Evolutionary conservation across 495 filamentous ascomycete species (phyloP).

Genomic region (Apodospora peruviana): DNA sequence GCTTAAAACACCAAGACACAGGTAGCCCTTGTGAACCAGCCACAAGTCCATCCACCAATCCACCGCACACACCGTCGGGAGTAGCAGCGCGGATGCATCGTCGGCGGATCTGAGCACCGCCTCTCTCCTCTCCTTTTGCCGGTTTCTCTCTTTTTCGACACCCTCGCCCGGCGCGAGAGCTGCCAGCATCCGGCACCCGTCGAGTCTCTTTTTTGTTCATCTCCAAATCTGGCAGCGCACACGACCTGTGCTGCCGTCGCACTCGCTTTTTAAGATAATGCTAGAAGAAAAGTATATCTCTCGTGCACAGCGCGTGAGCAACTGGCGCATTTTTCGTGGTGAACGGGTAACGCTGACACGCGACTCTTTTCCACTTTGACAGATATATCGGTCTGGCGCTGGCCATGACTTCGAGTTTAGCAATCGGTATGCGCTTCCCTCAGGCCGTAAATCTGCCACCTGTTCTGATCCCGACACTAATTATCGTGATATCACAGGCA

Average conservation of each 20-base stretch:
- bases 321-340: neutral
- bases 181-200: slow-evolving; percentile 1
- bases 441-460: slow-evolving; percentile 8
- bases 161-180: slow-evolving; percentile 13
- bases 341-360: slow-evolving; percentile 14
- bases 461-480: too few species aligned
- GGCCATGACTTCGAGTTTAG: slow-evolving; percentile 87
- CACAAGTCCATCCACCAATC: neutral
- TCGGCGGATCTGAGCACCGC: neutral
- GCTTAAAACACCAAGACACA: too few species aligned
- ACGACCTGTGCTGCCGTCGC: slow-evolving; percentile 24
- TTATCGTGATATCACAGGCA: slow-evolving; percentile 62
- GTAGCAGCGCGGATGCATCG: slow-evolving; percentile 6
- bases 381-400: slow-evolving; percentile 88
- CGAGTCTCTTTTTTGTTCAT: slow-evolving; percentile 4
- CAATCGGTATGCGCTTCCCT: slow-evolving; percentile 66
- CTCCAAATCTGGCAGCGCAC: slow-evolving; percentile 17
- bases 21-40: too few species aligned
- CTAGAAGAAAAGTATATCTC: slow-evolving; percentile 74
- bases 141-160: neutral
- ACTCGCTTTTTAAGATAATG: slow-evolving; percentile 52
- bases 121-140: neutral
- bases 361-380: too few species aligned
- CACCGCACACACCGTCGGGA: neutral
- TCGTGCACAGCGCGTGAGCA: neutral